Conservation (phyloP, 2,329 filamentous ascomycete genomes). For the Fusarium dlaminii region DNA sequence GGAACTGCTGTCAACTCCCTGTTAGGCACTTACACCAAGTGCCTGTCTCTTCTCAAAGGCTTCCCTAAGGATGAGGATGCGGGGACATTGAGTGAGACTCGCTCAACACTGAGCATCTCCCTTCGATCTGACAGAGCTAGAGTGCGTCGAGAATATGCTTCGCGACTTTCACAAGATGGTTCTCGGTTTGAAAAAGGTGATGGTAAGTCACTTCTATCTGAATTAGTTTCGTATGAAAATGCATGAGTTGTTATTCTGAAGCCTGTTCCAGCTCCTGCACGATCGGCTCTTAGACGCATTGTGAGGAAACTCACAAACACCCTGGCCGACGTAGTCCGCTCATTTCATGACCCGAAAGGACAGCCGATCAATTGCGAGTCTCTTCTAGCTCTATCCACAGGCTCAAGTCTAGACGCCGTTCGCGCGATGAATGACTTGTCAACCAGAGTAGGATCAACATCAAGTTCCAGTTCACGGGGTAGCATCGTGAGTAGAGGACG, state of each 20-base stretch:
- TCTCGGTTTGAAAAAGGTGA: conserved; percentile 58
- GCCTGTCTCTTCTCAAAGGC: conserved; percentile 54
- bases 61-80: conserved; percentile 39
- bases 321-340: conserved; percentile 52
- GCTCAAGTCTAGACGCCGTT: conserved; percentile 59
- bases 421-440: conserved; percentile 60
- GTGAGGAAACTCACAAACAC: conserved; percentile 55
- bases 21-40: conserved; percentile 59
- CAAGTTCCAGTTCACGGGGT: conserved; percentile 21
- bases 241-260: conserved; percentile 21
- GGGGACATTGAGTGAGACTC: conserved; percentile 38
- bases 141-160: conserved; percentile 55
- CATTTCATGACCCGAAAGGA: conserved; percentile 44
- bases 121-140: conserved; percentile 53
- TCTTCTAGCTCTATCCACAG: conserved; percentile 57
- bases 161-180: conserved; percentile 53
- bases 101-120: conserved; percentile 46
- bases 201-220: conserved; percentile 48
- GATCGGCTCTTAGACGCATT: conserved; percentile 53
- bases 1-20: conserved; percentile 55
- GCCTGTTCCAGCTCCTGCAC: conserved; percentile 47
- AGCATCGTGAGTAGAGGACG: conserved; percentile 35
- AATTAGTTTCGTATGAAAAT: conserved; percentile 3
- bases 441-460: conserved; percentile 39
- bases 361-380: conserved; percentile 56